These are phyloP conservation scores for Apiospora saccharicola DNA, from an alignment of 2,329 filamentous ascomycete species.

Conservation along the genomic window DNA sequence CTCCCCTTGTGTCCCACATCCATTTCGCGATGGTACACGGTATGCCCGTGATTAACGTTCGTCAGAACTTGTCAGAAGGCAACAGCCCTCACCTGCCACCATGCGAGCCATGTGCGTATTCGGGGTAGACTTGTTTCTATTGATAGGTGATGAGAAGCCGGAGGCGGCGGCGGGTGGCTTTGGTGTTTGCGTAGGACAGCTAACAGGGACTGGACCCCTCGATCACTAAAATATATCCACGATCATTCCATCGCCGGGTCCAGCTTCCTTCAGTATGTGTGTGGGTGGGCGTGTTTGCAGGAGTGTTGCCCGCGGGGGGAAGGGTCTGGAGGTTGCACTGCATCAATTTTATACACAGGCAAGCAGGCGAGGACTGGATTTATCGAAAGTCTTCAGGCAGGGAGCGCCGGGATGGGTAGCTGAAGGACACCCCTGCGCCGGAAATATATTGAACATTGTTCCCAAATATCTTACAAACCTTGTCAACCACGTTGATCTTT, in stretches of 20 bases:
- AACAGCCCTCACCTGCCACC: not conserved
- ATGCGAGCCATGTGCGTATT: conserved; percentile 11
- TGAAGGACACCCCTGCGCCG: not conserved
- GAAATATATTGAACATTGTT: not conserved
- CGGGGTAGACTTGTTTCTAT: not conserved
- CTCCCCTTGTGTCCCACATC: not conserved
- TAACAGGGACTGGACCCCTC: not conserved
- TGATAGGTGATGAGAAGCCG: not conserved
- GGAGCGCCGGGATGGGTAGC: not conserved
- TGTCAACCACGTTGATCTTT: conserved; percentile 16
- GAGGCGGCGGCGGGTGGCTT: conserved; percentile 12
- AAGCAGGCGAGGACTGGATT: not conserved
- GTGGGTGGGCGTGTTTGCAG: not conserved
- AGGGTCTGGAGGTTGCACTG: not conserved
- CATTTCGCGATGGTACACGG: not conserved
- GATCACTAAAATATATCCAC: conserved; percentile 1
- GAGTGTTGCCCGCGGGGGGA: not conserved
- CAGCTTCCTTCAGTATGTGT: not conserved
- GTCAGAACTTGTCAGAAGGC: not conserved
- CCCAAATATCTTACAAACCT: conserved; percentile 14
- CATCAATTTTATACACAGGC: not conserved
- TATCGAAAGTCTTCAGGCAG: conserved; percentile 1
- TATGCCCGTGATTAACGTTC: not conserved
- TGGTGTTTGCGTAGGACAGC: conserved; percentile 8
- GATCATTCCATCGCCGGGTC: not conserved